Conservation (phyloP, 176 grass and related monocot species). For the Secale cereale region DNA sequence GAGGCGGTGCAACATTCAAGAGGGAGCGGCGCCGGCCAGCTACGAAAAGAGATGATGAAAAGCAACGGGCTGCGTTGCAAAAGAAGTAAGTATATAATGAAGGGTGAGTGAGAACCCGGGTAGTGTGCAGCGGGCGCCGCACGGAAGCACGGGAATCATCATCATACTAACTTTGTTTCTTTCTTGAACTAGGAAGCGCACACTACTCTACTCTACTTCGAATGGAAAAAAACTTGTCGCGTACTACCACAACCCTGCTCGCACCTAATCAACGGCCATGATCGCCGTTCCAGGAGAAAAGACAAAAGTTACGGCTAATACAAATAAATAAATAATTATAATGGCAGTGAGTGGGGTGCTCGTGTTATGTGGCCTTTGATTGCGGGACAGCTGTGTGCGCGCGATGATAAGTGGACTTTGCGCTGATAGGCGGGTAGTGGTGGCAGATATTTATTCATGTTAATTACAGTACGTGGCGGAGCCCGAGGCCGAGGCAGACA, state of each 20-base stretch:
- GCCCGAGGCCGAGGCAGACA: not conserved
- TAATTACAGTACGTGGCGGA: not conserved
- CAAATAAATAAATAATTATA: not conserved
- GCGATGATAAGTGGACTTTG: not conserved
- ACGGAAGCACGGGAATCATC: too few relatives aligned
- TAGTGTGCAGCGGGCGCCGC: not conserved
- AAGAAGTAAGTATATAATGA: not conserved
- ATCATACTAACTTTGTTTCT: too few relatives aligned
- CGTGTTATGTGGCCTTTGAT: not conserved
- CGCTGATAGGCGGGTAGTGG: not conserved
- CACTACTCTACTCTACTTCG: too few relatives aligned
- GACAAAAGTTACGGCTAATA: too few relatives aligned
- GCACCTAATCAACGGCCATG: not conserved
- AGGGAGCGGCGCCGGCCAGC: too few relatives aligned
- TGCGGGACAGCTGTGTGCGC: not conserved
- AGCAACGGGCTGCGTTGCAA: not conserved
- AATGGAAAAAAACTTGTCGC: too few relatives aligned
- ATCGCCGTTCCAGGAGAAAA: not conserved
- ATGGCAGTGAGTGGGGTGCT: not conserved
- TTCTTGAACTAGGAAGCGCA: too few relatives aligned
- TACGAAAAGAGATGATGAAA: not conserved
- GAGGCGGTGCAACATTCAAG: not conserved
- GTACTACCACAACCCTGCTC: too few relatives aligned
- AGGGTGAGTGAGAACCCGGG: too few relatives aligned
- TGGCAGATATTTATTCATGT: not conserved